These are phyloP conservation scores for Claviceps quebecensis DNA, from an alignment of 2,329 filamentous ascomycete species.

Conservation along the genomic window DNA sequence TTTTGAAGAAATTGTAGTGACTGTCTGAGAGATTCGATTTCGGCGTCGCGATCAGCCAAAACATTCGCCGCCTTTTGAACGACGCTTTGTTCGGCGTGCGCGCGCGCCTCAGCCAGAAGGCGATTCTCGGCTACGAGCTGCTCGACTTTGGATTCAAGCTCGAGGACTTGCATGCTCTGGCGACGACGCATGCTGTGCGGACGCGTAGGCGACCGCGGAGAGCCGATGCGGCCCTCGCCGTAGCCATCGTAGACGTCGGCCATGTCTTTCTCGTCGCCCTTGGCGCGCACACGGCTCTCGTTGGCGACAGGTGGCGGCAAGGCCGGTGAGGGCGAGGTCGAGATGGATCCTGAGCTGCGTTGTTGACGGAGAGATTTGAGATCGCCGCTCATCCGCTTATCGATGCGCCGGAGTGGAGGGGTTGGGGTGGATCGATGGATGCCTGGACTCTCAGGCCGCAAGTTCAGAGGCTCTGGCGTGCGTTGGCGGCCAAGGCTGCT, in stretches of 20 bases:
- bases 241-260: slow-evolving; percentile 89
- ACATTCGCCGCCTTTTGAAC: slow-evolving; percentile 53
- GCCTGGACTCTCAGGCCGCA: slow-evolving; percentile 46
- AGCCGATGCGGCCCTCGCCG: slow-evolving; percentile 75
- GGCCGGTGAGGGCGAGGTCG: neutral
- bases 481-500: slow-evolving; percentile 32
- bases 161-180: slow-evolving; percentile 93
- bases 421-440: slow-evolving; percentile 28
- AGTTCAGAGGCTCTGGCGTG: slow-evolving; percentile 38
- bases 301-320: slow-evolving; percentile 58
- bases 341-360: slow-evolving; percentile 12
- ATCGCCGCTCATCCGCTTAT: slow-evolving; percentile 60
- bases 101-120: slow-evolving; percentile 57
- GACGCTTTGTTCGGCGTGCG: slow-evolving; percentile 51
- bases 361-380: slow-evolving; percentile 32
- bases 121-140: slow-evolving; percentile 77
- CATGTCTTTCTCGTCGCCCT: slow-evolving; percentile 50
- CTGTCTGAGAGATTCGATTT: slow-evolving; percentile 71
- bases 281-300: slow-evolving; percentile 67
- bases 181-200: slow-evolving; percentile 92
- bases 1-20: slow-evolving; percentile 68
- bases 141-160: slow-evolving; percentile 76
- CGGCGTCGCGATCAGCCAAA: slow-evolving; percentile 68
- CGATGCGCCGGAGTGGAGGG: slow-evolving; percentile 57
- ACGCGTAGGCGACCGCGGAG: slow-evolving; percentile 81